A percentile compares a stretch with the other conserved stretches of the same genome.
These are phyloP conservation scores for Cercospora sesami DNA, from an alignment of 2,329 filamentous ascomycete species.

Conservation along the genomic window DNA sequence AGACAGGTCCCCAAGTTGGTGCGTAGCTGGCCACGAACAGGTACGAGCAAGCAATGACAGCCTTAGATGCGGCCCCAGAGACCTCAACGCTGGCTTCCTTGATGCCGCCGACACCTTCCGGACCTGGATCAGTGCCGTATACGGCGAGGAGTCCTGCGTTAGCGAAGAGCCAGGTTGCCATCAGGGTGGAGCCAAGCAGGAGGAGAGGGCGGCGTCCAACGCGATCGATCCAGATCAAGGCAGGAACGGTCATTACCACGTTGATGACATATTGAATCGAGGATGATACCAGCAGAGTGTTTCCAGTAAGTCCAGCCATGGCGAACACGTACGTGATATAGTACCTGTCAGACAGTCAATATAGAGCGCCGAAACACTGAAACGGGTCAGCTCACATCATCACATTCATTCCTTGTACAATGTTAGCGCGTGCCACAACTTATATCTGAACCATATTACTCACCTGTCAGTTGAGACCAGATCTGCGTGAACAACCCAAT, in stretches of 20 bases:
- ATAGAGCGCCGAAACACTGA: too few species aligned
- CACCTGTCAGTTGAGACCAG: conserved; percentile 68
- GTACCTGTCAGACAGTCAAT: not conserved
- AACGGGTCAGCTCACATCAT: conserved; percentile 14
- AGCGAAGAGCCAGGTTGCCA: conserved; percentile 63
- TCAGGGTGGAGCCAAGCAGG: conserved; percentile 64
- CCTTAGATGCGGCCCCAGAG: conserved; percentile 41
- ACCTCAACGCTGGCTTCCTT: conserved; percentile 45
- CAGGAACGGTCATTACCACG: conserved; percentile 72
- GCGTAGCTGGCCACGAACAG: conserved; percentile 71
- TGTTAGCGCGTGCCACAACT: not conserved
- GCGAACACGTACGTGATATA: conserved; percentile 53
- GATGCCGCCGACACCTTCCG: conserved; percentile 41
- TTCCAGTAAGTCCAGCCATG: conserved; percentile 63
- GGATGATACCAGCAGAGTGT: conserved; percentile 63
- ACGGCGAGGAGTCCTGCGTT: conserved; percentile 63
- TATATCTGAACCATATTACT: conserved; percentile 6
- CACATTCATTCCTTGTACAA: conserved; percentile 9
- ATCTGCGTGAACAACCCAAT: conserved; percentile 73
- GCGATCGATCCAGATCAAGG: conserved; percentile 70
- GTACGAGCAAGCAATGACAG: conserved; percentile 65
- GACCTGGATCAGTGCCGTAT: conserved; percentile 51
- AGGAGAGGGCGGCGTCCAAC: conserved; percentile 72
- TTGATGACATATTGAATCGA: conserved; percentile 77
- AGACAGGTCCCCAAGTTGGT: conserved; percentile 54